Percentiles rank a stretch among this genome's conserved stretches.
Evolutionary conservation across 2,329 filamentous ascomycete species (phyloP).

Genomic region (Verticillium zaregamsianum): DNA sequence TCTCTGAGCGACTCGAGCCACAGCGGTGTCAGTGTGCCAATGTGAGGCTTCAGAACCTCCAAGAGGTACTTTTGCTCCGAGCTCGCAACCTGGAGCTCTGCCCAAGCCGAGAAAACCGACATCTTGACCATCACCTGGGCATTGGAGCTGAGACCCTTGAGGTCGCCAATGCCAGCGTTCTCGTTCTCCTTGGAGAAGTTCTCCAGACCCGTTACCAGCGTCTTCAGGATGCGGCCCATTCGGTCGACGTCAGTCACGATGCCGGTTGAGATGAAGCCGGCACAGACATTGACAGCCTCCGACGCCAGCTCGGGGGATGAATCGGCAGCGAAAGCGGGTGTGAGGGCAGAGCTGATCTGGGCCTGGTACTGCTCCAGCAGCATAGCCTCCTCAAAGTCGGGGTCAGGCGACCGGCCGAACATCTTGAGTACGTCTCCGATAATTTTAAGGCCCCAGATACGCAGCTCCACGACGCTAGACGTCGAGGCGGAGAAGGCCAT

Average conservation of each 20-base stretch:
- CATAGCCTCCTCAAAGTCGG: constrained; percentile 96
- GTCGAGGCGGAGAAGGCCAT: constrained; percentile 98
- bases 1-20: constrained; percentile 93
- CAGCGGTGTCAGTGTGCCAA: constrained; percentile 82
- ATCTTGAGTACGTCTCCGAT: constrained; percentile 91
- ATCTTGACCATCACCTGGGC: constrained; percentile 98
- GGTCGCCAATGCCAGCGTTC: constrained; percentile 83
- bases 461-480: constrained; percentile 82
- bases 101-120: constrained; percentile 95
- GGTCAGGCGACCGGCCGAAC: constrained; percentile 93
- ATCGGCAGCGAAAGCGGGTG: constrained; percentile 91
- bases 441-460: constrained; percentile 88
- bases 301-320: constrained; percentile 94
- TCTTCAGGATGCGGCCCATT: constrained; percentile 97
- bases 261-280: constrained; percentile 94
- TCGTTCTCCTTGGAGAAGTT: constrained; percentile 83
- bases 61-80: constrained; percentile 85
- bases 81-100: constrained; percentile 92
- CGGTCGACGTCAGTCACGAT: constrained; percentile 96
- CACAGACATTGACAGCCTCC: constrained; percentile 94
- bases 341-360: constrained; percentile 94
- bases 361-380: constrained; percentile 97
- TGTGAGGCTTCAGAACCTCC: constrained; percentile 84
- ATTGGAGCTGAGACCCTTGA: constrained; percentile 90
- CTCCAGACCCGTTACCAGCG: constrained; percentile 83